Evolutionary conservation across 192 early-diverging fungal species (phyloP).

Genomic region (Backusella morwellensis): DNA sequence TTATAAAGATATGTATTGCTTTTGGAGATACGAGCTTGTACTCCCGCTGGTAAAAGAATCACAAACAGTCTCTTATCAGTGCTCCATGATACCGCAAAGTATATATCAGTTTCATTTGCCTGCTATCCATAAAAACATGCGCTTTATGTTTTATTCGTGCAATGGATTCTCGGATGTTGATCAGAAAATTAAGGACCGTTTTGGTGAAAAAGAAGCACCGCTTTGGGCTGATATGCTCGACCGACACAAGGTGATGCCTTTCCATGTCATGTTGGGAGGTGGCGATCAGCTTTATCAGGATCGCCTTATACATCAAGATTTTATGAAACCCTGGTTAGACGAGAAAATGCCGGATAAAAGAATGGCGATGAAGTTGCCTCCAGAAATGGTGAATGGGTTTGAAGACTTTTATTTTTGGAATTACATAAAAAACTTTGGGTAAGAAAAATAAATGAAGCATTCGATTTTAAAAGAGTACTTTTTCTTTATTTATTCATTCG

Average conservation of each 20-base stretch:
- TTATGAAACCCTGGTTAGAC: conserved; percentile 23
- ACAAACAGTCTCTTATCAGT: conserved; percentile 34
- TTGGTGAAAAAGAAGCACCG: conserved; percentile 37
- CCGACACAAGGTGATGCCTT: conserved; percentile 53
- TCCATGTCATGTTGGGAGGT: conserved; percentile 69
- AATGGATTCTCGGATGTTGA: conserved; percentile 58
- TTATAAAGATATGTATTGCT: conserved; percentile 49
- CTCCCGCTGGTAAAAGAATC: conserved; percentile 46
- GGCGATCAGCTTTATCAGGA: conserved; percentile 68
- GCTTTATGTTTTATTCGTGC: conserved; percentile 67
- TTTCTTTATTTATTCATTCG: conserved; percentile 43
- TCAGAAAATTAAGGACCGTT: conserved; percentile 15
- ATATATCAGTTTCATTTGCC: conserved; percentile 32
- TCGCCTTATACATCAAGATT: conserved; percentile 16
- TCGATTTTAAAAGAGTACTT: neutral
- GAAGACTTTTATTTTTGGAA: conserved; percentile 32
- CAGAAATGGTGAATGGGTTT: conserved; percentile 12
- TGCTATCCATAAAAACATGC: conserved; percentile 47
- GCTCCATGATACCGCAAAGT: conserved; percentile 32
- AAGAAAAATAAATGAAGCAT: neutral
- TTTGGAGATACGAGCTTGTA: conserved; percentile 61
- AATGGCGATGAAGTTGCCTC: conserved; percentile 3
- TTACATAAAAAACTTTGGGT: conserved; percentile 27
- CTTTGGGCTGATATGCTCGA: conserved; percentile 66
- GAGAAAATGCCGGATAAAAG: conserved; percentile 20